These are phyloP conservation scores for Hansfordia pulvinata DNA, from an alignment of 2,329 filamentous ascomycete species.

Conservation along the genomic window DNA sequence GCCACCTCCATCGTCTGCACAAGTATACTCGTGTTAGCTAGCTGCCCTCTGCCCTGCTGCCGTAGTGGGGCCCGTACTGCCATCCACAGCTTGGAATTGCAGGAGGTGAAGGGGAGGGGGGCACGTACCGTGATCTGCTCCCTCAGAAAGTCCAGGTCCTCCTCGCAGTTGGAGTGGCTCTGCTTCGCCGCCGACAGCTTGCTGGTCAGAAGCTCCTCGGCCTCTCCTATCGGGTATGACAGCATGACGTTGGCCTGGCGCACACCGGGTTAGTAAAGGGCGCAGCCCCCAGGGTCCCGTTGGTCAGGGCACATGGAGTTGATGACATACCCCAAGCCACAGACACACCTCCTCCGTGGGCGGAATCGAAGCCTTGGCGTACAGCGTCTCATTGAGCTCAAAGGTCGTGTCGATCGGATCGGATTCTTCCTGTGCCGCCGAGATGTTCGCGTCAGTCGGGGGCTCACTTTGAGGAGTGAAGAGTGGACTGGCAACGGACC, in stretches of 20 bases:
- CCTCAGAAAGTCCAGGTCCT: slow-evolving; percentile 87
- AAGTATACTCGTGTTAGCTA: slow-evolving; percentile 8
- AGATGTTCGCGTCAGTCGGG: slow-evolving; percentile 2
- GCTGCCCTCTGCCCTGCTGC: slow-evolving; percentile 5
- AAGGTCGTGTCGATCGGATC: slow-evolving; percentile 85
- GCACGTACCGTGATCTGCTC: slow-evolving; percentile 83
- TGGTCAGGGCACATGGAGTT: background rate
- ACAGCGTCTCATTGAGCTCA: slow-evolving; percentile 92
- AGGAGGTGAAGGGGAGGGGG: background rate
- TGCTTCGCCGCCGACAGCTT: slow-evolving; percentile 70
- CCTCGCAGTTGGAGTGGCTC: slow-evolving; percentile 78
- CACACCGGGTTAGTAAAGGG: slow-evolving; percentile 11
- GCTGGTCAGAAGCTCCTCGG: slow-evolving; percentile 60
- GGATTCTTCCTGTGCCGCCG: slow-evolving; percentile 25
- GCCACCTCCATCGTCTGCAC: slow-evolving; percentile 89
- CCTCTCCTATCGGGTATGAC: slow-evolving; percentile 82
- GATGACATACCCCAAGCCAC: slow-evolving; percentile 71
- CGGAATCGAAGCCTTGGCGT: slow-evolving; percentile 72
- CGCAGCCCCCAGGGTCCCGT: background rate
- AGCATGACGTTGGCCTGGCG: slow-evolving; percentile 88
- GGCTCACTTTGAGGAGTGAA: background rate
- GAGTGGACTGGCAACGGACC: slow-evolving; percentile 25
- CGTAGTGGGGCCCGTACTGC: too few species aligned
- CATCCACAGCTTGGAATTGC: too few species aligned
- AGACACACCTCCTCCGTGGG: slow-evolving; percentile 86